A percentile compares a stretch with the other conserved stretches of the same genome.
Evolutionary conservation across 495 filamentous ascomycete genomes (phyloP).

Genomic region (Hypoxylon fuscum): DNA sequence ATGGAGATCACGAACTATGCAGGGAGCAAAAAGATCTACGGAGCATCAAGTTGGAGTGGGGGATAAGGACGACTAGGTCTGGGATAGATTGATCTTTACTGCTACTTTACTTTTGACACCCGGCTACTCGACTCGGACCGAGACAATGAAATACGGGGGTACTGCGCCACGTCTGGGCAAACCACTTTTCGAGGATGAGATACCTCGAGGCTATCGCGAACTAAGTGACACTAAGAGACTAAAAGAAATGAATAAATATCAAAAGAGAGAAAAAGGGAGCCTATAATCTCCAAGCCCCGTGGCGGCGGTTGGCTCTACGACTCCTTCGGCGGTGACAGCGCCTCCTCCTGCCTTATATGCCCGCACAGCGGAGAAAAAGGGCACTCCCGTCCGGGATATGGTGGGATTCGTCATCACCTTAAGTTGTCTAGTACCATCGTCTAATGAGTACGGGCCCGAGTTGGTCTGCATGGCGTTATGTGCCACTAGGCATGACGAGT

Average conservation of each 20-base stretch:
- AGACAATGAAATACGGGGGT: constrained; percentile 10
- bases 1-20: neutral
- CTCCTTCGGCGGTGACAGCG: constrained; percentile 35
- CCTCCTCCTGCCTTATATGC: constrained; percentile 29
- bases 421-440: constrained; percentile 2
- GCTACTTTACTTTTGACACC: neutral
- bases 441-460: neutral
- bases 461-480: neutral
- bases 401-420: constrained; percentile 6
- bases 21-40: neutral
- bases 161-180: constrained; percentile 26
- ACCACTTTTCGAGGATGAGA: constrained; percentile 5
- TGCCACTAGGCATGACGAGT: neutral
- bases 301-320: constrained; percentile 5
- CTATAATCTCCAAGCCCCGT: constrained; percentile 8
- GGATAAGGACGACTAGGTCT: constrained; percentile 11
- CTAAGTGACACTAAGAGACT: neutral
- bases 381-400: constrained; percentile 21
- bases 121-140: constrained; percentile 3
- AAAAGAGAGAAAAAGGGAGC: neutral
- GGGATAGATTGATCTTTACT: constrained; percentile 14
- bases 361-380: constrained; percentile 11
- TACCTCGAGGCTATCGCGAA: neutral
- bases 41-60: neutral
- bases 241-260: too few relatives aligned